Evolutionary conservation across 768 basidiomycete species (phyloP).

Genomic region (Cystofilobasidium macerans): DNA sequence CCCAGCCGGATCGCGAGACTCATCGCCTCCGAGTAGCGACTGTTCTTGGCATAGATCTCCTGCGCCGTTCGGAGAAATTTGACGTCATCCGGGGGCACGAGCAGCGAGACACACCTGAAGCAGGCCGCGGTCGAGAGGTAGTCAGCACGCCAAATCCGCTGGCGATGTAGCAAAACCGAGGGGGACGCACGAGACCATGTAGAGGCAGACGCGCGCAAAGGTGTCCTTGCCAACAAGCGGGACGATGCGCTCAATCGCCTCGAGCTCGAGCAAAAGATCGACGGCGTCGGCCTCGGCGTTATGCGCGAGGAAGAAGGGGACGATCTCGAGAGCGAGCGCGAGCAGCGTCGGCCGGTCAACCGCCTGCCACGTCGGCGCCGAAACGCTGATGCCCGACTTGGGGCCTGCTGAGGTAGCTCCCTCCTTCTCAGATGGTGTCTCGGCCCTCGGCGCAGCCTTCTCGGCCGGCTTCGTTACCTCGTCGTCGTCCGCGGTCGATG

Average conservation of each 20-base stretch:
- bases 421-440: conserved; percentile 8
- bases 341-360: conserved; percentile 53
- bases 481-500: conserved; percentile 35
- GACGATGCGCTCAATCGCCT: conserved; percentile 68
- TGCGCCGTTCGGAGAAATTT: conserved; percentile 81
- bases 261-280: conserved; percentile 84
- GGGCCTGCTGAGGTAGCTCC: neutral
- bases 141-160: neutral
- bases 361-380: conserved; percentile 25
- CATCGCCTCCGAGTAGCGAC: conserved; percentile 83
- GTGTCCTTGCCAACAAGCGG: conserved; percentile 77
- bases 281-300: conserved; percentile 98
- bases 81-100: conserved; percentile 85
- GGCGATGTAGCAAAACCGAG: neutral
- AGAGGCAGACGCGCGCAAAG: conserved; percentile 77
- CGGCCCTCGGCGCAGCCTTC: conserved; percentile 7
- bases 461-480: conserved; percentile 42
- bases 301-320: conserved; percentile 76
- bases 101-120: conserved; percentile 73
- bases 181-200: conserved; percentile 73
- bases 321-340: conserved; percentile 67
- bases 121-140: conserved; percentile 9
- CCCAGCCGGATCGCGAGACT: conserved; percentile 72
- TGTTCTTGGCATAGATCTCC: conserved; percentile 71
- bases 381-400: neutral